Base-by-base conservation (phyloP, 2,329 filamentous ascomycete genomes). In the Penicillium concentricum region DNA sequence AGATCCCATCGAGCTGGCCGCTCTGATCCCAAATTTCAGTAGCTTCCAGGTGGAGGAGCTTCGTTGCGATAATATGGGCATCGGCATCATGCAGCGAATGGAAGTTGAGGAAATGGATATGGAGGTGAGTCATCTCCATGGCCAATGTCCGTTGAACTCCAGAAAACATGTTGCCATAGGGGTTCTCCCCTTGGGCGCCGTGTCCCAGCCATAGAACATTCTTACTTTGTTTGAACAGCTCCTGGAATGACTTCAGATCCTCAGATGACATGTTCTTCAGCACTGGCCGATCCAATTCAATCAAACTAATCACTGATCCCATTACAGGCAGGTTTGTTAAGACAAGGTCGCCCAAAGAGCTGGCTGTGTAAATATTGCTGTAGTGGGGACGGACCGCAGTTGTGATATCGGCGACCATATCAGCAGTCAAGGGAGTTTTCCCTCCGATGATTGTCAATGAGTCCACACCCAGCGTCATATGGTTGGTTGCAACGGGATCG, bases 271-370 rank as follows among this genome's bases (percentile, higher is more conserved):
- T 57, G n/a, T 59, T 44, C 7, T 61, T 55, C 37, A 69, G 65
- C 3, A 59, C 52, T 2, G 72, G 69, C 16, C 64, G 60, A 54
- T 76, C 74, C 5, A 69, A 42, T 26, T 69, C 65, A 10, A 62
- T 48, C 45, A 67, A 41, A 15, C 58, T 61, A 12, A 67, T 53
- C 8, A 65, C 57, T 4, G 42, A 69, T 37, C 37, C 66, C 63
- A 67, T 63, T 0, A 60, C 50, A 7, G 62, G 62, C 22, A 67
- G 30, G 0, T 61, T 54, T 6, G 52, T 28, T 6, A 38, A 13
- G 4, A 42, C 41, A 2, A 65, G 38, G 5, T 65, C 61, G 5
- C 42, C 44, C 16, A 65, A 35, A 16, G 56, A 62, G 6, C 30
- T 30, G 5, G 41, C 51, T 10, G 55, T 26, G 2, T 24, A 28